Conservation (phyloP, 1,284 basidiomycete species). For the Trametes polyzona region DNA sequence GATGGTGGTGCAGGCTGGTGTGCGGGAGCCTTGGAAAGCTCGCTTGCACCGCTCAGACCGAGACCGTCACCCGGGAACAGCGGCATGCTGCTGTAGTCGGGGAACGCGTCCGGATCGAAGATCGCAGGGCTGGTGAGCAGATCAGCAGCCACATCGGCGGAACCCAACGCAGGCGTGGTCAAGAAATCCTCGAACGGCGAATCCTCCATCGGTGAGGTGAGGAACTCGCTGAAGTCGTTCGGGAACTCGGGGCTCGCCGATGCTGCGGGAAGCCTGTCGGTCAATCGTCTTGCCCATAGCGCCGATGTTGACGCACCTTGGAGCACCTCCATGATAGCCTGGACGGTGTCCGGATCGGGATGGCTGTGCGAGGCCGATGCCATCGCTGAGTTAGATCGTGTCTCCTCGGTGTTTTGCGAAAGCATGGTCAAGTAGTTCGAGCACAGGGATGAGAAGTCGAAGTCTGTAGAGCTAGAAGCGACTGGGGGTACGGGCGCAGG, state of each 20-base stretch:
- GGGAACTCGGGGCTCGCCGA: slow-evolving; percentile 45
- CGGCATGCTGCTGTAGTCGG: slow-evolving; percentile 38
- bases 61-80: slow-evolving; percentile 31
- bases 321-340: slow-evolving; percentile 47
- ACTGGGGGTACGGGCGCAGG: slow-evolving; percentile 21
- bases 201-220: slow-evolving; percentile 54
- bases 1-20: slow-evolving; percentile 14
- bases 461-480: slow-evolving; percentile 27
- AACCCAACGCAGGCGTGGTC: slow-evolving; percentile 52
- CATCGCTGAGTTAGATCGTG: slow-evolving; percentile 23
- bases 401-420: slow-evolving; percentile 39
- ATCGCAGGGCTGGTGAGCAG: slow-evolving; percentile 46
- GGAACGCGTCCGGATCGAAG: slow-evolving; percentile 38
- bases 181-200: slow-evolving; percentile 63
- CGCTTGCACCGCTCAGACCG: slow-evolving; percentile 19
- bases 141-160: slow-evolving; percentile 38
- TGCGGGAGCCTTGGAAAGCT: slow-evolving; percentile 23
- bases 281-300: not conserved
- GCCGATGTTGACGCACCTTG: slow-evolving; percentile 36
- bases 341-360: slow-evolving; percentile 37
- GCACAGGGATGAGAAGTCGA: slow-evolving; percentile 43
- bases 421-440: slow-evolving; percentile 56
- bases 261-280: not conserved
- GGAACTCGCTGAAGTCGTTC: slow-evolving; percentile 38
- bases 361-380: slow-evolving; percentile 22